These are phyloP conservation scores for Candida chauliodis DNA, from an alignment of 805 yeast genomes.

Conservation along the genomic window DNA sequence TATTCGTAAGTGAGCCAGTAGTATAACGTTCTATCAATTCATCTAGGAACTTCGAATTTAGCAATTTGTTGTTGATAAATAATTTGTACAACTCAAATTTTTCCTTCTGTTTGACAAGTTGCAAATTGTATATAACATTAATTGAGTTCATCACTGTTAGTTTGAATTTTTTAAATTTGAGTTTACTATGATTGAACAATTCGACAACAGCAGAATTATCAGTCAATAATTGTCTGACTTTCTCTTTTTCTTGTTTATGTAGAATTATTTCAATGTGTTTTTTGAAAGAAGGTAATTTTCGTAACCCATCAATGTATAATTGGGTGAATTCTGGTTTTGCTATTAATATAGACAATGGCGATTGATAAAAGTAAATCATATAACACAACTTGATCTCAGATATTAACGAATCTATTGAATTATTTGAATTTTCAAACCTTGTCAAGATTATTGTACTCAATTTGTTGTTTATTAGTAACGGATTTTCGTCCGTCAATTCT, in stretches of 20 bases:
- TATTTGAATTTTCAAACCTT: constrained; percentile 36
- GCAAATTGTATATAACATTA: constrained; percentile 19
- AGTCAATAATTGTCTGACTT: constrained; percentile 7
- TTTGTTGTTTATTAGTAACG: constrained; percentile 19
- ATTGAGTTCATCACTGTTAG: constrained; percentile 23
- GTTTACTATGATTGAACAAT: constrained; percentile 13
- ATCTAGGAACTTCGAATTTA: constrained; percentile 22
- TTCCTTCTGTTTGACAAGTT: constrained; percentile 13
- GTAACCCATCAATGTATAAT: constrained; percentile 21
- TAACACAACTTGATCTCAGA: constrained; percentile 34
- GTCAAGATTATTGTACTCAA: constrained; percentile 25
- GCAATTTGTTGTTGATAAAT: constrained; percentile 24
- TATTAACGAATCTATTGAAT: constrained; percentile 38
- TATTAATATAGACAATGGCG: constrained; percentile 27
- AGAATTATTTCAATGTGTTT: constrained; percentile 24
- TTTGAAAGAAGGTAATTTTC: constrained; percentile 37
- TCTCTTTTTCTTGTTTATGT: constrained; percentile 8
- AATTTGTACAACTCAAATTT: constrained; percentile 31
- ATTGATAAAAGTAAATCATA: constrained; percentile 40
- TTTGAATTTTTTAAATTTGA: constrained; percentile 22
- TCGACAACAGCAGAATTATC: constrained; percentile 11
- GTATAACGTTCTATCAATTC: constrained; percentile 16
- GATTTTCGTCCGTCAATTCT: constrained; percentile 16
- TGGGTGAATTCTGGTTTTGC: constrained; percentile 12
- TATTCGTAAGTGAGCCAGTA: not conserved